phyloP scores from a whole-genome alignment of 192 early-diverging fungal species.

The Allomyces arbusculus region DNA sequence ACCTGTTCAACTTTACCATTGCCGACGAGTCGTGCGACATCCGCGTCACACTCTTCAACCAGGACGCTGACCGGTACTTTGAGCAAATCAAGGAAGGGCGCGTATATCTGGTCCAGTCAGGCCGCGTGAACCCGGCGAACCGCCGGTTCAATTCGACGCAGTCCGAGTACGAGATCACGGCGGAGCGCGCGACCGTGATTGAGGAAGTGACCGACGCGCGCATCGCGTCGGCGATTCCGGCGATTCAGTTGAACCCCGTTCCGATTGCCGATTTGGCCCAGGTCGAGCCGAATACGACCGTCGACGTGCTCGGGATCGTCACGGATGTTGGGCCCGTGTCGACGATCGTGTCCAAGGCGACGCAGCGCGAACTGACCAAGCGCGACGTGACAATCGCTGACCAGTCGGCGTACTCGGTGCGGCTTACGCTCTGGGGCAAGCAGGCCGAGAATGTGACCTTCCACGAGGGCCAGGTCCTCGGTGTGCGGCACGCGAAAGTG shows the following conservation, averaged over 20 bases:
- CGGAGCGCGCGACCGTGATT: conserved; percentile 52
- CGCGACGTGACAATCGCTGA: conserved; percentile 70
- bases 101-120: conserved; percentile 65
- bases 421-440: conserved; percentile 71
- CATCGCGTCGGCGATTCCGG: conserved; percentile 6
- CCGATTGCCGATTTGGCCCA: conserved; percentile 40
- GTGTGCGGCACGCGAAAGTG: conserved; percentile 67
- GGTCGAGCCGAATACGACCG: conserved; percentile 17
- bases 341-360: conserved; percentile 40
- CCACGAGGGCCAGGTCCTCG: conserved; percentile 36
- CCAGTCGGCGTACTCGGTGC: conserved; percentile 39
- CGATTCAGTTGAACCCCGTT: conserved; percentile 44
- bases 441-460: conserved; percentile 46
- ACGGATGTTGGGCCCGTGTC: conserved; percentile 28
- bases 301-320: conserved; percentile 68
- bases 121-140: conserved; percentile 61
- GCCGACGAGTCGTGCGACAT: conserved; percentile 82
- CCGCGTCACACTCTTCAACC: conserved; percentile 80
- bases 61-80: conserved; percentile 57
- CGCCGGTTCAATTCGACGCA: conserved; percentile 57
- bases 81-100: conserved; percentile 54
- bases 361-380: conserved; percentile 34
- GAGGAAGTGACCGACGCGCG: conserved; percentile 13
- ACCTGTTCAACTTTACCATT: conserved; percentile 72
- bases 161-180: conserved; percentile 81